Evolutionary conservation across 73 alveolate genomes (phyloP).

Genomic region (Symbiodinium natans): DNA sequence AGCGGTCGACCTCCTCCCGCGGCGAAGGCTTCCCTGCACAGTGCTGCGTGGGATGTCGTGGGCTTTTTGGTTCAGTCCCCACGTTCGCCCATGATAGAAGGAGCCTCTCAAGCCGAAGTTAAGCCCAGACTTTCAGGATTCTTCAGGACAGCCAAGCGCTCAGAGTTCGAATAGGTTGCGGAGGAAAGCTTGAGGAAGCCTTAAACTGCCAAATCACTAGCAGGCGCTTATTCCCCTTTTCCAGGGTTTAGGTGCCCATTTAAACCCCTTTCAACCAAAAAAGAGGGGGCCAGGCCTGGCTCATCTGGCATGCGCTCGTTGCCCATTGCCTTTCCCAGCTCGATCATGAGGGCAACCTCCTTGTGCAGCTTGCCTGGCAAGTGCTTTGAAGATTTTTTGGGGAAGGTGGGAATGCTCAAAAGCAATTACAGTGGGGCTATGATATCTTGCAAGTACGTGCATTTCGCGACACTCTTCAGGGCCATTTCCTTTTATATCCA

Average conservation of each 20-base stretch:
- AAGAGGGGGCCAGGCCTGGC: too few species aligned
- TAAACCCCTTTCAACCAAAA: too few species aligned
- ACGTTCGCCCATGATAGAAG: too few species aligned
- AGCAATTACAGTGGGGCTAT: too few species aligned
- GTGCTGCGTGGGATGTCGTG: background rate
- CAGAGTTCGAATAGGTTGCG: too few species aligned
- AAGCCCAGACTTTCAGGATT: too few species aligned
- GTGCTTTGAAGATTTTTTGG: too few species aligned
- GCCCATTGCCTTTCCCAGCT: constrained; percentile 6
- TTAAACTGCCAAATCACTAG: too few species aligned
- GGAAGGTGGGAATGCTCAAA: too few species aligned
- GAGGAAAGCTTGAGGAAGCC: too few species aligned
- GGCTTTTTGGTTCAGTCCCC: background rate
- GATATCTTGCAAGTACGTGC: background rate
- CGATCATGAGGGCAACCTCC: background rate
- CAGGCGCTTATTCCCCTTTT: background rate
- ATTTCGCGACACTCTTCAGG: background rate
- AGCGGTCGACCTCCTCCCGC: background rate
- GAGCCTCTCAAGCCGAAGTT: background rate
- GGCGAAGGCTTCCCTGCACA: constrained; percentile 4
- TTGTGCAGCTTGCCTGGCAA: background rate
- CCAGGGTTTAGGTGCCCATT: too few species aligned
- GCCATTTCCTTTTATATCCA: background rate
- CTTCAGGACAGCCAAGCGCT: background rate
- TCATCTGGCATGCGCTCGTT: constrained; percentile 13